These are phyloP conservation scores for Lactifluus piperatus DNA, from an alignment of 768 basidiomycete genomes.

Conservation along the genomic window DNA sequence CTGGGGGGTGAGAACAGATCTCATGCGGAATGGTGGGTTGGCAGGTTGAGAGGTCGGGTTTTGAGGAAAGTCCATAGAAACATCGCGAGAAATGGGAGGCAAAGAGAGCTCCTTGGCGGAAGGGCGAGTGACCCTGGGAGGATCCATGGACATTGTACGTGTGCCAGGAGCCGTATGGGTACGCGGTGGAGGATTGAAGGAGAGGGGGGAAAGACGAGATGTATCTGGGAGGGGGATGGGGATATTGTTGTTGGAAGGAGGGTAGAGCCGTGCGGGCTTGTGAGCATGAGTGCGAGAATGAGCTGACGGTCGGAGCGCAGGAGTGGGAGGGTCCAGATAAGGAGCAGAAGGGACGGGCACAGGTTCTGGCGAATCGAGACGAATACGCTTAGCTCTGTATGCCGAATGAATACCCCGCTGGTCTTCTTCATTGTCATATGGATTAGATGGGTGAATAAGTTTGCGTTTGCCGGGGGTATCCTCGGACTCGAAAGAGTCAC, in stretches of 20 bases:
- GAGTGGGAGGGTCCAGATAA: slow-evolving; percentile 19
- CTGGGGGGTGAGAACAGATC: slow-evolving; percentile 64
- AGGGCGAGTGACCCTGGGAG: slow-evolving; percentile 26
- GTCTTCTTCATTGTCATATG: slow-evolving; percentile 18
- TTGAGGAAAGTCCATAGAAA: slow-evolving; percentile 36
- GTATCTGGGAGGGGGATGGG: slow-evolving; percentile 18
- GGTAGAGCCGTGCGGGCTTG: slow-evolving; percentile 8
- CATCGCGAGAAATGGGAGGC: slow-evolving; percentile 31
- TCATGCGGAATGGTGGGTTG: slow-evolving; percentile 50
- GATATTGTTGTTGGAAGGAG: slow-evolving; percentile 10
- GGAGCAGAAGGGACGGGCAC: background rate
- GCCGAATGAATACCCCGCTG: slow-evolving; percentile 4
- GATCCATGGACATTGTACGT: slow-evolving; percentile 72
- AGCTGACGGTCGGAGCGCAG: slow-evolving; percentile 5
- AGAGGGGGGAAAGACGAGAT: slow-evolving; percentile 9
- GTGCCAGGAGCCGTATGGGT: slow-evolving; percentile 22
- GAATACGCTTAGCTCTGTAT: slow-evolving; percentile 25
- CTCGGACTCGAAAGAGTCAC: slow-evolving; percentile 22
- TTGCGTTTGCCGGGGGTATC: slow-evolving; percentile 29
- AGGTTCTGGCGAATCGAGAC: slow-evolving; percentile 16
- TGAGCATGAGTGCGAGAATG: slow-evolving; percentile 7
- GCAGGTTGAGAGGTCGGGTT: slow-evolving; percentile 25
- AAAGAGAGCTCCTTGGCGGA: slow-evolving; percentile 20
- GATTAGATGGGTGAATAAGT: slow-evolving; percentile 14
- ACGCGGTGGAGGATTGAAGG: background rate